phyloP scores from a whole-genome alignment of 805 yeast species.

The Starmerella khaoyaiensis region DNA sequence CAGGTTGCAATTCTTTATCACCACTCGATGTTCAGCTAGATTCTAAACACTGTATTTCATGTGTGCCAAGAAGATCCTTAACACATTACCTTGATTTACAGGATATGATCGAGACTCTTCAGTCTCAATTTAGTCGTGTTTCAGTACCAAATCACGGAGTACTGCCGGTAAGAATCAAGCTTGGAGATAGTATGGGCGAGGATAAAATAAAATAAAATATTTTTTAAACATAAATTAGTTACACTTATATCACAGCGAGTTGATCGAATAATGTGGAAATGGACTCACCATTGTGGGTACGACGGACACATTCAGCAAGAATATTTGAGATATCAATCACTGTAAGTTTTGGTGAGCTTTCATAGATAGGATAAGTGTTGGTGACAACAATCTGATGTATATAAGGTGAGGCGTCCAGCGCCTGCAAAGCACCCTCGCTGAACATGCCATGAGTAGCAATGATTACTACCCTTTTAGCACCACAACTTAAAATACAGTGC shows the following conservation, averaged over 20 bases:
- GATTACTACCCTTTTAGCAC: conserved; percentile 80
- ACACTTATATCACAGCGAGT: conserved; percentile 35
- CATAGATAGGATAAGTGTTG: conserved; percentile 82
- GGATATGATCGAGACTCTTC: conserved; percentile 66
- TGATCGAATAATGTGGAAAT: conserved; percentile 88
- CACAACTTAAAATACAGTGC: conserved; percentile 89
- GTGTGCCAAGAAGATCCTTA: conserved; percentile 79
- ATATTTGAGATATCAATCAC: conserved; percentile 90
- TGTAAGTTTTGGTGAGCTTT: conserved; percentile 54
- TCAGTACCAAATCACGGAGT: conserved; percentile 67
- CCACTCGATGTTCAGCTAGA: conserved; percentile 95
- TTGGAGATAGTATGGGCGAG: conserved; percentile 3
- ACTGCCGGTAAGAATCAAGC: conserved; percentile 22
- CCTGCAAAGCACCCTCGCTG: conserved; percentile 73
- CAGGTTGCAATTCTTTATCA: conserved; percentile 97
- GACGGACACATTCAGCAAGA: conserved; percentile 94
- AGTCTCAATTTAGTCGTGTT: conserved; percentile 73
- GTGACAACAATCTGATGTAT: conserved; percentile 91
- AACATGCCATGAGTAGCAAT: conserved; percentile 95
- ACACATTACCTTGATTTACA: conserved; percentile 92
- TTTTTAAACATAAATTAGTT: neutral
- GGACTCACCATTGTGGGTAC: conserved; percentile 97
- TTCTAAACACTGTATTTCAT: conserved; percentile 90
- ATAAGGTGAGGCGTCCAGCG: conserved; percentile 60
- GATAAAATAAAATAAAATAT: neutral